Evolutionary conservation across 306 rosid genomes (phyloP), one percentile per base, ranked within the genome.

Genomic region (Albizia julibrissin): DNA sequence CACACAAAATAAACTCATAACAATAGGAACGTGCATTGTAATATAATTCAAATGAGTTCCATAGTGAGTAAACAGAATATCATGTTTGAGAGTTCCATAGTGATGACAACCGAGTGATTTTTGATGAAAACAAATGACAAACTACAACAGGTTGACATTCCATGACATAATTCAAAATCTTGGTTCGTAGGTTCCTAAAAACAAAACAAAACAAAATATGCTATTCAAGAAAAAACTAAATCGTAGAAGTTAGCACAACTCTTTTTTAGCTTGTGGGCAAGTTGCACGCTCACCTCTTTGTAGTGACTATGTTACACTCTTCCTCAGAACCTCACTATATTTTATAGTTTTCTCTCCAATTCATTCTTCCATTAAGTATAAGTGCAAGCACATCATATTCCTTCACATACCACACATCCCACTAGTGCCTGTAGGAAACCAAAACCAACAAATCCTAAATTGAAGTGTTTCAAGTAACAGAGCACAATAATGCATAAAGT

Each of bases 321-420:
- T 85, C 91, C 79, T 72, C 72, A 70, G 81, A 74, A 71, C 81
- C 80, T 71, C 84, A 78, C 79, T 76, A 49, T 39, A 80, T 46
- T 72, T 43, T 58, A 14, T 44, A 58, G 67, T 78, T 61, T 70
- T 66, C 72, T 75, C 77, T 79, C 77, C 85, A 82, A 31, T 31
- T 42, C 93, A 91, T 90, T 89, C 93, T 92, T 77, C 98, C 99
- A 78, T 95, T 86, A 77, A 95, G 84, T 10, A 94, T 97, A 71
- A 93, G 97, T 44, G 99, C 99, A 72, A 95, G 91, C 64, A 95
- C 86, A 34, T 95, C 94, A 44, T 88, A 87, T 87, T 95, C 99
- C 89, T 95, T 98, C 56, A 93, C 97, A 74, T 93, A 93, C 99
- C 98, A 95, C 39, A 90, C 93, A 93, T 98, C 98, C 93, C 39